phyloP scores from a whole-genome alignment of 805 yeast genomes.

The Isabelozyma heimii region DNA sequence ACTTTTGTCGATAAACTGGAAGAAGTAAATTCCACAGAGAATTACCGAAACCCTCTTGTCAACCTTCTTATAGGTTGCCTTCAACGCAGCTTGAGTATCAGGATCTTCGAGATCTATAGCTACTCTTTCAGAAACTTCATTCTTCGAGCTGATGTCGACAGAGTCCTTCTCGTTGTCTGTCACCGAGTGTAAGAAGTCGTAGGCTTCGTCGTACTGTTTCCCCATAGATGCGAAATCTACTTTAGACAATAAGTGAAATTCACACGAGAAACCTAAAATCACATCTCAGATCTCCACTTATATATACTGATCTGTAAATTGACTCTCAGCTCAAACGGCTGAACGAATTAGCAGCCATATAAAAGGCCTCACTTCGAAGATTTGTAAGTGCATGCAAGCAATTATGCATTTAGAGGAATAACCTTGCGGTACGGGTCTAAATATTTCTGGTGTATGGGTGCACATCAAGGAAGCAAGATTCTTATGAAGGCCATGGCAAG shows the following conservation, averaged over 20 bases:
- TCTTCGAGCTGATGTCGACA: background rate
- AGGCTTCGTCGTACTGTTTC: constrained; percentile 1
- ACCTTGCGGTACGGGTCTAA: too few species aligned
- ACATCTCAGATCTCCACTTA: background rate
- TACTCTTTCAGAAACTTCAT: background rate
- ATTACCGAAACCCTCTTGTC: constrained; percentile 49
- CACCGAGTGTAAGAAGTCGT: background rate
- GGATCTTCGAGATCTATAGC: background rate
- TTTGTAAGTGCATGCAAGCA: background rate
- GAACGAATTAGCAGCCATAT: background rate
- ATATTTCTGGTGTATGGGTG: background rate
- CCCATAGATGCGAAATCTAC: background rate
- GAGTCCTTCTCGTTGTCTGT: background rate
- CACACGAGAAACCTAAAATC: background rate
- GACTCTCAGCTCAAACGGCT: background rate
- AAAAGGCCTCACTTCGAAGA: background rate
- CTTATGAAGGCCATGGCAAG: too few species aligned
- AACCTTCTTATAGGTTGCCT: constrained; percentile 29
- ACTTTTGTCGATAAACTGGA: constrained; percentile 61
- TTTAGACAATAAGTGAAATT: background rate
- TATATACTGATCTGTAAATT: background rate
- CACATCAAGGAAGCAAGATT: too few species aligned
- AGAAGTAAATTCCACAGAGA: constrained; percentile 51
- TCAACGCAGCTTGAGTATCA: background rate
- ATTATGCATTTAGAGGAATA: background rate